Conservation (phyloP, 2,329 filamentous ascomycete genomes). For the Stemphylium lycopersici region DNA sequence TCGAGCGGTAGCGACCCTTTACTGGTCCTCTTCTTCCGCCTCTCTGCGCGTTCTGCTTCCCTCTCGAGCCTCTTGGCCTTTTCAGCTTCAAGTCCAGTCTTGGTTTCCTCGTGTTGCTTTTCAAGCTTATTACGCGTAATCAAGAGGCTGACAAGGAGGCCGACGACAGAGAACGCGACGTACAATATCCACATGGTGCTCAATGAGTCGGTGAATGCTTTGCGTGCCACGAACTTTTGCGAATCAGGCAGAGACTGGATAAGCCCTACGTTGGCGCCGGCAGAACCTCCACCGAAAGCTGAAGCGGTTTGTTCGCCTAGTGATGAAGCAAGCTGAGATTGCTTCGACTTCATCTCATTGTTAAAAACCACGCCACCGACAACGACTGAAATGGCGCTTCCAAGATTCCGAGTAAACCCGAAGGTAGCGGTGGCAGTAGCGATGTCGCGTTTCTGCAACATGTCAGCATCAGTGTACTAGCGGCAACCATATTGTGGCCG, state of each 20-base stretch:
- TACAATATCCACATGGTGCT: slow-evolving; percentile 60
- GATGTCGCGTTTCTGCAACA: slow-evolving; percentile 60
- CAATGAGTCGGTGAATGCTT: slow-evolving; percentile 53
- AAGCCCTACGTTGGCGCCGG: slow-evolving; percentile 65
- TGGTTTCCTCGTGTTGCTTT: slow-evolving; percentile 55
- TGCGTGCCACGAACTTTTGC: slow-evolving; percentile 52
- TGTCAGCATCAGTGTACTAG: slow-evolving; percentile 20
- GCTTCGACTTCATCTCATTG: slow-evolving; percentile 70
- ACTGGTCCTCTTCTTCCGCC: slow-evolving; percentile 34
- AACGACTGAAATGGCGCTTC: slow-evolving; percentile 71
- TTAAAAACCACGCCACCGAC: slow-evolving; percentile 81
- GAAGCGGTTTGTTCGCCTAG: slow-evolving; percentile 60
- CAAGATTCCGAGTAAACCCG: slow-evolving; percentile 71
- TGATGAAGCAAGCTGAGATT: slow-evolving; percentile 54
- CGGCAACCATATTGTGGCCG: background rate
- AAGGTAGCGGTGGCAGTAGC: slow-evolving; percentile 73
- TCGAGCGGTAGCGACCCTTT: slow-evolving; percentile 27
- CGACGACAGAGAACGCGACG: slow-evolving; percentile 48
- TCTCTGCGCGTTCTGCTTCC: slow-evolving; percentile 40
- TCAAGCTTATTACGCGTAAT: slow-evolving; percentile 52
- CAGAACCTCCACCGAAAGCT: slow-evolving; percentile 63
- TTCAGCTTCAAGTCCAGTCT: slow-evolving; percentile 55
- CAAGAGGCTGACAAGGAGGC: slow-evolving; percentile 48
- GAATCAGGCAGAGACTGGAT: slow-evolving; percentile 59
- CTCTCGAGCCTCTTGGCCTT: slow-evolving; percentile 48